Evolutionary conservation across 352 stramenopile species (phyloP), one percentile per base, ranked within the genome.

Genomic region (Globisporangium takayamanum): DNA sequence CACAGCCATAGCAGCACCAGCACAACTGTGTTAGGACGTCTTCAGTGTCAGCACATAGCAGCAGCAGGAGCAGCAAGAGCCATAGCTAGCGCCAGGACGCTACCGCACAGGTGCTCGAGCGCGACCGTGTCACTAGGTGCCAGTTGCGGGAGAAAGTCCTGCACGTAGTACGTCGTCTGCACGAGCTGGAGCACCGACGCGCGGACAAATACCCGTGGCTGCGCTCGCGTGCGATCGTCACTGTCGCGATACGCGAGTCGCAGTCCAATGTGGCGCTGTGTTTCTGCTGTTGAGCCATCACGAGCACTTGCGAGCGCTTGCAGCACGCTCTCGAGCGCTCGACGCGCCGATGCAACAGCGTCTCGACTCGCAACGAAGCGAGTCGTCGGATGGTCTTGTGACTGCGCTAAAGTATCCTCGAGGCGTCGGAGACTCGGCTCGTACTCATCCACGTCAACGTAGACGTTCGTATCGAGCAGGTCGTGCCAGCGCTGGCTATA

Each of bases 111-210:
- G 59, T 74, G 69, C 53, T 69, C 64, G 36, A 80, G 54, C 2
- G 36, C 48, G 16, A 55, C 54, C 2, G 55, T 51, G 28, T 78
- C 72, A 25, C 36, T 41, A 16, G 55, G 25, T 6, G 67, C 52
- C 18, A 80, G 25, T 47, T 59, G 37, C 3, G 20, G 2, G 15
- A 76, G 42, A 51, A 80, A 80, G 2, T 47, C 28, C 14, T 58
- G 52, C 14, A 53, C 50, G 39, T 76, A 78, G 28, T 80, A 72
- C 4, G 59, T 16, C 25, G 69, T 80, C 20, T 80, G 72, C 20
- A 80, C 56, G 8, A 80, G 56, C 59, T 80, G 69, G 2, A 80
- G 63, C 44, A 80, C 64, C 2, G 67, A 72, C 25, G 69, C 72
- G 18, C 69, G 72, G 51, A 64, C 65, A 53, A 72, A 80, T 5